A percentile compares a stretch with the other conserved stretches of the same genome.
These are phyloP conservation scores for Lophium mytilinum DNA, from an alignment of 495 filamentous ascomycete genomes.

Conservation along the genomic window DNA sequence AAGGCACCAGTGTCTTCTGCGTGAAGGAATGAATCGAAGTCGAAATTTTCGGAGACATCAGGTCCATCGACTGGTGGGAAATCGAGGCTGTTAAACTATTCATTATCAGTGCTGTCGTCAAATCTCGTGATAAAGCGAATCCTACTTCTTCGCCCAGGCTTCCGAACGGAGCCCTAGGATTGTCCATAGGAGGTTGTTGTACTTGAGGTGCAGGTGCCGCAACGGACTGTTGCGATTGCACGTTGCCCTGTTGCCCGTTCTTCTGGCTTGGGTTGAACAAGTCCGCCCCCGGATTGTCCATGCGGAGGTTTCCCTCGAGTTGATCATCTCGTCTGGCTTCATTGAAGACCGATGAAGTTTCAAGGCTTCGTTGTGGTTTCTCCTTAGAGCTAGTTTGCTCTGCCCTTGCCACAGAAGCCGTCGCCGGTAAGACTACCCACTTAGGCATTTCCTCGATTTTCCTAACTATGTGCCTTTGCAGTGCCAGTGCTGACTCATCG, in stretches of 20 bases:
- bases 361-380: too few relatives aligned
- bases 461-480: too few relatives aligned
- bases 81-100: slow-evolving; percentile 9
- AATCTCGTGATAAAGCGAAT: neutral
- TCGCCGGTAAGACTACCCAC: too few relatives aligned
- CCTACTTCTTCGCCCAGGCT: slow-evolving; percentile 26
- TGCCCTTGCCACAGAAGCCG: too few relatives aligned
- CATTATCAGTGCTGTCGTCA: slow-evolving; percentile 32
- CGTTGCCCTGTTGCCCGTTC: slow-evolving; percentile 40
- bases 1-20: slow-evolving; percentile 40
- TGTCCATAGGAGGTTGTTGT: slow-evolving; percentile 40
- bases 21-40: slow-evolving; percentile 90
- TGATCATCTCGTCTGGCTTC: too few relatives aligned
- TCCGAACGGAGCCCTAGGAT: slow-evolving; percentile 27
- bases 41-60: slow-evolving; percentile 83
- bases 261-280: slow-evolving; percentile 53
- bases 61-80: slow-evolving; percentile 22
- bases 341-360: too few relatives aligned
- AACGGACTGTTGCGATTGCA: slow-evolving; percentile 36
- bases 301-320: too few relatives aligned
- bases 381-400: too few relatives aligned
- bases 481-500: too few relatives aligned
- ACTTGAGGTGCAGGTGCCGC: slow-evolving; percentile 29
- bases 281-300: too few relatives aligned
- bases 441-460: too few relatives aligned